Base-by-base conservation (phyloP, 345 rosid species). In the Hypericum perforatum region DNA sequence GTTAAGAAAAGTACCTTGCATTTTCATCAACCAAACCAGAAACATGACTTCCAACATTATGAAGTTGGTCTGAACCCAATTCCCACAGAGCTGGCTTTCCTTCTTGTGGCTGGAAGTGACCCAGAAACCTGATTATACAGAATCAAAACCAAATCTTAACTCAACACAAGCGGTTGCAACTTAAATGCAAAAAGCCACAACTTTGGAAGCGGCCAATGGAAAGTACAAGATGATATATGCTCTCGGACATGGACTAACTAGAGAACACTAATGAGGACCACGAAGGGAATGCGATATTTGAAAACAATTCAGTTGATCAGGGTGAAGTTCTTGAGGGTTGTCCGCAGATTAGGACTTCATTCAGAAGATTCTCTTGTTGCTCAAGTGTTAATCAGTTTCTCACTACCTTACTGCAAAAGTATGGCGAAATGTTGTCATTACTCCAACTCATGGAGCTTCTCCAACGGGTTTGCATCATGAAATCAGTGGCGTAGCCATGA, bases 401-500 rank as follows among this genome's bases (percentile, higher is more conserved):
- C 41, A 32, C 49, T 59, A 65, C 37, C 79, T 89, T 0, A 71
- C 86, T 10, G 56, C 81, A 39, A 77, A 84, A 0, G 60, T 89
- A 63, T 86, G 97, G 97, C 54, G 43, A 66, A 86, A 78, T 38
- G 61, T 76, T 56, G 68, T 84, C 37, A 45, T 86, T 9, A 57
- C 70, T 62, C 75, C 84, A 42, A 89, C 94, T 45, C 94, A 86
- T 59, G 85, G 85, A 22, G 32, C 4, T 22, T 1, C 32, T 22
- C 32, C 32, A 22, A 22, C 32, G 32, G 1, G 32, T 22, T 1
- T 4, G 32, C 32, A 22, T 22, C 32, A 22, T 22, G 32, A 22
- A 22, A 22, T 22, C 1, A 22, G 32, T 22, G 32, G 32, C 32
- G 32, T 22, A 22, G 32, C 32, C 32, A 22, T 22, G 32, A 22